Conservation (phyloP, 768 basidiomycete species). For the Suillus sp. region DNA sequence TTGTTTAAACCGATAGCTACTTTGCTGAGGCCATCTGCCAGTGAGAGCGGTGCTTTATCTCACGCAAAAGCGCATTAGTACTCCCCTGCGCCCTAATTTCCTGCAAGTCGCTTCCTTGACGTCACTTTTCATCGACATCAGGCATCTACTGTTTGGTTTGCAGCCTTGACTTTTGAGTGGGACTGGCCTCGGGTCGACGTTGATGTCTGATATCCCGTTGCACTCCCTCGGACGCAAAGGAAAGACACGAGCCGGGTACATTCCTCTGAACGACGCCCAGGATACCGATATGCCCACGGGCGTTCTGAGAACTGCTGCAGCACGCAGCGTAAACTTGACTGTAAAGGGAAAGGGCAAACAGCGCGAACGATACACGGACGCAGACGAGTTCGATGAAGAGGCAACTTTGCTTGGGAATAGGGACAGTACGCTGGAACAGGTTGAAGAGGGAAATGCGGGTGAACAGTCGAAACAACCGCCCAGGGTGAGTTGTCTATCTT, state of each 20-base stretch:
- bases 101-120: not conserved
- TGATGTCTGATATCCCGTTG: slow-evolving; percentile 77
- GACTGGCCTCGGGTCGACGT: slow-evolving; percentile 18
- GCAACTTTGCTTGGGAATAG: slow-evolving; percentile 48
- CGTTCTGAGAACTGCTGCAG: slow-evolving; percentile 36
- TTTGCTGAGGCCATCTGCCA: not conserved
- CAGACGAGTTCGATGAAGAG: slow-evolving; percentile 67
- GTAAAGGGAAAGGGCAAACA: slow-evolving; percentile 39
- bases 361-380: slow-evolving; percentile 55
- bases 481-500: slow-evolving; percentile 20
- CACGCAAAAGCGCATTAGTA: not conserved
- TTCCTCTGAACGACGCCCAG: slow-evolving; percentile 39
- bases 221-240: slow-evolving; percentile 55
- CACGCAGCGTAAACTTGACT: slow-evolving; percentile 25
- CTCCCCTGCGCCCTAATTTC: not conserved
- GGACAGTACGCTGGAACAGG: slow-evolving; percentile 40
- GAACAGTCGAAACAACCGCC: slow-evolving; percentile 29
- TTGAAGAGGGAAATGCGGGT: slow-evolving; percentile 38
- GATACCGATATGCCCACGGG: slow-evolving; percentile 33
- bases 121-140: not conserved
- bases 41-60: not conserved
- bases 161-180: not conserved
- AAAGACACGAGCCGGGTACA: slow-evolving; percentile 49
- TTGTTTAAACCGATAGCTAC: not conserved
- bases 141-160: not conserved